Conservation (phyloP, 176 grass and related monocot genomes). For the Microstegium vimineum region DNA sequence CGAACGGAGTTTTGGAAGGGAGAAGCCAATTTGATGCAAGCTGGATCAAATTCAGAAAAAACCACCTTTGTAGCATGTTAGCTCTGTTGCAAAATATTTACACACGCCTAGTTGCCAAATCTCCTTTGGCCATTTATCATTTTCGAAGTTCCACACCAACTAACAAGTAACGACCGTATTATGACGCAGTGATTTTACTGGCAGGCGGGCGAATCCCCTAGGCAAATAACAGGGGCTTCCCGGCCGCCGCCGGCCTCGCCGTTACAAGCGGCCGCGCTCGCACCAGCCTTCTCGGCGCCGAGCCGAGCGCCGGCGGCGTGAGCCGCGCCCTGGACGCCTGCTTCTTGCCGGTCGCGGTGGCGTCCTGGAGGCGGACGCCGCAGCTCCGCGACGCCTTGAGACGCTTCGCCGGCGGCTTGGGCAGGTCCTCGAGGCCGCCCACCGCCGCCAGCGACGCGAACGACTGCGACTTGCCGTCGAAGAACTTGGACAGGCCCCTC, state of each 20-base stretch:
- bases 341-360: background rate
- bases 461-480: conserved; percentile 80
- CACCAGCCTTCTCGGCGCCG: background rate
- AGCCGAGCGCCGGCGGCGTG: background rate
- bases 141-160: conserved; percentile 4
- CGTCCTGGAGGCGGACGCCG: conserved; percentile 39
- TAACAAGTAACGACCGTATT: background rate
- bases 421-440: conserved; percentile 48
- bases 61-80: background rate
- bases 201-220: conserved; percentile 11
- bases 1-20: background rate
- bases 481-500: conserved; percentile 71
- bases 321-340: conserved; percentile 9
- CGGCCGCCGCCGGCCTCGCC: background rate
- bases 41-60: background rate
- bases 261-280: background rate
- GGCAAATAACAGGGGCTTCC: conserved; percentile 34
- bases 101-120: background rate
- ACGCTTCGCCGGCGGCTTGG: conserved; percentile 50
- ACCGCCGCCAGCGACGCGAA: conserved; percentile 61
- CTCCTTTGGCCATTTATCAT: background rate
- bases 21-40: background rate
- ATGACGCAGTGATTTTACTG: background rate
- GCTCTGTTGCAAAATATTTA: conserved; percentile 22
- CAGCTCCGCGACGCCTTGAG: conserved; percentile 59